phyloP scores from a whole-genome alignment of 495 filamentous ascomycete genomes.

The Xanthoparmelia taractica region DNA sequence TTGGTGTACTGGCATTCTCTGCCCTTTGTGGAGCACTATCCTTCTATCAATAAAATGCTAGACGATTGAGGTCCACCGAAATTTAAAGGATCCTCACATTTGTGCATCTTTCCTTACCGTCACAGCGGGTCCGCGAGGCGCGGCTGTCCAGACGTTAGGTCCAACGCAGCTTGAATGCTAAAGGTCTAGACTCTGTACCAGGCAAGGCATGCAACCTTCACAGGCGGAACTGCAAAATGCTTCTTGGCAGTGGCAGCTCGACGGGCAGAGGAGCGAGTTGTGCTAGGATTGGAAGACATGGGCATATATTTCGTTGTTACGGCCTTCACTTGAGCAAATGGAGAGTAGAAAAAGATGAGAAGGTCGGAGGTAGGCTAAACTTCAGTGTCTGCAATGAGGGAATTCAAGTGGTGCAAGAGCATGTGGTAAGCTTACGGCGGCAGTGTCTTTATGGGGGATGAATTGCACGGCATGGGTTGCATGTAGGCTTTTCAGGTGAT shows the following conservation, averaged over 20 bases:
- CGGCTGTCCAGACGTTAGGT: not conserved
- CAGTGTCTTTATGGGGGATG: too few relatives aligned
- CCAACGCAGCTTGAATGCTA: not conserved
- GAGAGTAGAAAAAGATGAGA: not conserved
- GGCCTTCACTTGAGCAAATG: not conserved
- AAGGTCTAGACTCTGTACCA: not conserved
- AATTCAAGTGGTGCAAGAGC: too few relatives aligned
- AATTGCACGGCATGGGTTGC: too few relatives aligned
- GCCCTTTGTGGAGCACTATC: not conserved
- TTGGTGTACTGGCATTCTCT: not conserved
- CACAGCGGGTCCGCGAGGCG: not conserved
- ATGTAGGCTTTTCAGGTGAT: too few relatives aligned
- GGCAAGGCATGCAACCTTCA: slow-evolving; percentile 4
- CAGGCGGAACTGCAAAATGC: not conserved
- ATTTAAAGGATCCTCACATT: not conserved
- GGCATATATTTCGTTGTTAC: not conserved
- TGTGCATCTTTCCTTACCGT: not conserved
- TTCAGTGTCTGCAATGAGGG: too few relatives aligned
- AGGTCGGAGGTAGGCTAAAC: too few relatives aligned
- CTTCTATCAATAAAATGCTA: not conserved
- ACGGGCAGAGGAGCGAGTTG: not conserved
- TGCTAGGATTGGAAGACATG: not conserved
- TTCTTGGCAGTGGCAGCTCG: not conserved
- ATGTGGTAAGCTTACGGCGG: too few relatives aligned
- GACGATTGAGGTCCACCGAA: not conserved